Evolutionary conservation across 164 flowering plant genomes (phyloP), one percentile per base, ranked within the genome.

Genomic region (Paratinospora sagittata): DNA sequence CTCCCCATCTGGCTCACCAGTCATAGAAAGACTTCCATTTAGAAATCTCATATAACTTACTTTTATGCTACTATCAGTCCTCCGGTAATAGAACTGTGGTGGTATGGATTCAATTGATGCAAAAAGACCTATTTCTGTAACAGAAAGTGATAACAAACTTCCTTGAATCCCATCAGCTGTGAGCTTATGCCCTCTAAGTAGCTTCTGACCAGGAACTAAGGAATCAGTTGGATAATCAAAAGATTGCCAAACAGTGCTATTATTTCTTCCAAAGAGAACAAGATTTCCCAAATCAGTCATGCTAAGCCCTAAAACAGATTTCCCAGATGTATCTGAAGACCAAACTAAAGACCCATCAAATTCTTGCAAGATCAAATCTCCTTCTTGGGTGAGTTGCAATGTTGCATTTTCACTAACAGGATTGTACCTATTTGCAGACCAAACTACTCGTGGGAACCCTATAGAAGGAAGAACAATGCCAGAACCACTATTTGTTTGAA

Each of bases 1-100:
- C 11, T 72, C 45, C 14, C 27, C 14, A 65, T 65, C 69, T 34
- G 75, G 76, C 61, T 70, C 75, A 14, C 67, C 58, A 19, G 76
- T 33, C 64, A n/a, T 3, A 14, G 69, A 23, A 30, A 33, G 60
- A 19, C 60, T 55, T 17, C 60, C 60, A 55, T 55, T 55, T 2
- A 55, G 23, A n/a, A 55, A 55, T 19, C 60, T 55, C 24, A 55
- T n/a, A 55, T 55, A 55, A n/a, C 60, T 55, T 19, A 17, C 21
- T 52, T 52, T n/a, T 19, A 5, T 6, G 19, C 58, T 6, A 16
- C 16, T n/a, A 16, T 16, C 1, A n/a, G 58, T 52, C 21, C n/a
- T n/a, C 16, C 11, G 24, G 9, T 57, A 73, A 47, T 77, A 73
- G 0, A 17, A 24, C 23, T 57, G 70, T 0, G 75, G 63, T 21